Evolutionary conservation across 2,329 filamentous ascomycete species (phyloP), one percentile per base, ranked within the genome.

Genomic region (Colletotrichum graminicola): DNA sequence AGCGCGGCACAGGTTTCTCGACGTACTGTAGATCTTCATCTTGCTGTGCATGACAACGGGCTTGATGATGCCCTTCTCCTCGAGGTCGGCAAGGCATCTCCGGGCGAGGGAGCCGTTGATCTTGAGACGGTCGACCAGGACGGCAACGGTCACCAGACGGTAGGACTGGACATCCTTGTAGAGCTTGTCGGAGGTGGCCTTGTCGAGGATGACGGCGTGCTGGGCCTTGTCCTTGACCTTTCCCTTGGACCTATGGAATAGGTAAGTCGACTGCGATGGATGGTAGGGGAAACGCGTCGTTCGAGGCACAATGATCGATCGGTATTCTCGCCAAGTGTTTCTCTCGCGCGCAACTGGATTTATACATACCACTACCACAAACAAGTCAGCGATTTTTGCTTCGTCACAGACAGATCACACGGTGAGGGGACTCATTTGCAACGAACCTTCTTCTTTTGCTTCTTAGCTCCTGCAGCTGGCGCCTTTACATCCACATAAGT

Each of bases 191-290:
- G 93, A 93, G 83, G 93, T 97, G 87, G 89, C 84, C 92, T 99
- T 99, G 90, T 99, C 96, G 88, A 99, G 94, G 83, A 98, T 90
- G 87, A 99, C 96, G 86, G 93, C 94, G 91, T 99, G 96, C 86
- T 98, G 93, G 87, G 96, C 95, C 95, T 99, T 99, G 92, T 99
- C 96, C 96, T 99, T 99, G 90, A 99, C 96, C 94, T 85, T 89
- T 78, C 82, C 80, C 80, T 84, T 84, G 74, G 83, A 84, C 75
- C 75, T 73, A 54, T 54, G 47, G 39, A 36, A 62, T 29, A 63
- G 52, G 56, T 75, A 45, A 76, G 68, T 63, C 41, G 68, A 14
- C 11, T 64, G 55, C n/a, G 51, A 18, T 62, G 39, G 69, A 43
- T 64, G 54, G 39, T 21, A 51, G 5, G 23, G n/a, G 39, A 14